These are phyloP conservation scores for Boletus sp. DNA, from an alignment of 768 basidiomycete species.

Conservation along the genomic window DNA sequence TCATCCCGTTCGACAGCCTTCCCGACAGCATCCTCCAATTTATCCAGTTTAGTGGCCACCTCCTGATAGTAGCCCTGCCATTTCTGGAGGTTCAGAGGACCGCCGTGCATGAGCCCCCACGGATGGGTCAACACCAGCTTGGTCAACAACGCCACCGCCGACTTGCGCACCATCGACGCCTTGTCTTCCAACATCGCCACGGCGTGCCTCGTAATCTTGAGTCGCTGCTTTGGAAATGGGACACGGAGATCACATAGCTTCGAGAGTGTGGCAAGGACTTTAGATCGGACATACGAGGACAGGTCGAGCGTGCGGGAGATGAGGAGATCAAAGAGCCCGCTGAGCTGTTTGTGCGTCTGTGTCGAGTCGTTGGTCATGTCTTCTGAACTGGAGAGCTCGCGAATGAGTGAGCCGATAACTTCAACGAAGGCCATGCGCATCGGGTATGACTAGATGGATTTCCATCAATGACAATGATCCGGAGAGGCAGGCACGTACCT, in stretches of 20 bases:
- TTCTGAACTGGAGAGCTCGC: conserved; percentile 62
- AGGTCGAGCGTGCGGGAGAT: conserved; percentile 85
- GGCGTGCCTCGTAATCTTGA: conserved; percentile 71
- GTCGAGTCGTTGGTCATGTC: conserved; percentile 47
- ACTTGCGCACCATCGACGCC: conserved; percentile 81
- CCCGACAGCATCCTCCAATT: conserved; percentile 64
- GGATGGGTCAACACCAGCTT: conserved; percentile 85
- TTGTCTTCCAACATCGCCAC: conserved; percentile 87
- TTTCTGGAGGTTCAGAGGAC: conserved; percentile 62
- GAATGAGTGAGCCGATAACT: conserved; percentile 80
- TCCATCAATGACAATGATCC: not conserved
- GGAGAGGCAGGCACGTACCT: conserved; percentile 47
- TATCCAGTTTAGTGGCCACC: conserved; percentile 60
- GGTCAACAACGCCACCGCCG: conserved; percentile 70
- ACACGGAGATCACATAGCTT: conserved; percentile 71
- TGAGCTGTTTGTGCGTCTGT: conserved; percentile 65
- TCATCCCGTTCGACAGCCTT: conserved; percentile 53
- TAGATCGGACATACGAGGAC: conserved; percentile 87
- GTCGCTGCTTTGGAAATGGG: conserved; percentile 86
- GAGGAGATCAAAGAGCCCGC: conserved; percentile 76
- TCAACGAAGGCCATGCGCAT: conserved; percentile 96
- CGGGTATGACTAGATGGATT: conserved; percentile 70
- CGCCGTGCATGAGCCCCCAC: conserved; percentile 81
- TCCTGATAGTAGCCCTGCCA: conserved; percentile 73
- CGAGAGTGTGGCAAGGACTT: conserved; percentile 73